Base-by-base conservation (phyloP, 73 alveolate species). In the Breviolum minutum region DNA sequence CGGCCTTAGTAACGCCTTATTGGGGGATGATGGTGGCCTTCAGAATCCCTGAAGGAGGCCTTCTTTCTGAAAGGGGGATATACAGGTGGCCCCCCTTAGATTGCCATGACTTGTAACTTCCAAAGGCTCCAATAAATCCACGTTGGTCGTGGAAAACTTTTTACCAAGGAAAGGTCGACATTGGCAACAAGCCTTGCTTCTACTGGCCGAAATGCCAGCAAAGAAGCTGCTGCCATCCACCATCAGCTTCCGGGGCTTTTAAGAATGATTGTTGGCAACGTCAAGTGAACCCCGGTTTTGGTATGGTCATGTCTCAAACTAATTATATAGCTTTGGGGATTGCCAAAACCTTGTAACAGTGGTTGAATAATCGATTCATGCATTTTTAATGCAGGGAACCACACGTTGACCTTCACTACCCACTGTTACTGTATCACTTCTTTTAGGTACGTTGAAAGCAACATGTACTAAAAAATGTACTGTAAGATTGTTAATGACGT, bases 191-290 rank as follows among this genome's bases (percentile, higher is more conserved):
- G 93, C 62, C n/a, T 10, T 84, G 24, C 32, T 19, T 11, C 22
- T 84, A 9, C 60, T 84, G 60, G 12, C 22, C 60, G 24, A n/a
- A 60, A 84, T 84, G 93, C 93, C 74, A 6, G 76, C 2, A 19
- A 8, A 48, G 91, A n/a, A 82, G 20, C 48, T 82, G 70, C 6
- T 22, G 30, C 93, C 93, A 10, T 60, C 93, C n/a, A 26, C 74
- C 60, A 84, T 84, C 93, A 84, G 93, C 77, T 7, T 30, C 90
- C 54, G 1, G 87, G 63, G n/a, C n/a, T n/a, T n/a, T n/a, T n/a
- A n/a, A n/a, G n/a, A n/a, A n/a, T n/a, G n/a, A n/a, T n/a, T n/a
- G n/a, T n/a, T n/a, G n/a, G n/a, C n/a, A n/a, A n/a, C n/a, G 24
- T 27, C 7, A 40, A 69, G 48, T 11, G 30, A 27, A 29, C 6